phyloP scores from a whole-genome alignment of 495 filamentous ascomycete species.

The Thozetella sp. region DNA sequence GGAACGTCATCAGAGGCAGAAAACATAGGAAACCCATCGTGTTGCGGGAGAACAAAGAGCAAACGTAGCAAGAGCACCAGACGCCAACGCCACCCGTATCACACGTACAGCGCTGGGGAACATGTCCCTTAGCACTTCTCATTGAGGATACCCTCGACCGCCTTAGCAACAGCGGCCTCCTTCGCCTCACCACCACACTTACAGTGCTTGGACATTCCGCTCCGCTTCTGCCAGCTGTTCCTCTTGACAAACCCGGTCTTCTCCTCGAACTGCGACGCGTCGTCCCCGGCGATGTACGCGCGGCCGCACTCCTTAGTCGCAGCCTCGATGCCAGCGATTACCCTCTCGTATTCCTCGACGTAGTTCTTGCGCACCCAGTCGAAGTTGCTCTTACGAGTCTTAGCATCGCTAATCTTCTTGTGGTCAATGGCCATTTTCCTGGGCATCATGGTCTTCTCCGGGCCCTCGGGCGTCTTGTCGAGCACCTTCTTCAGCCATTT shows the following conservation, averaged over 20 bases:
- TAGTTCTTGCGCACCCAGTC: constrained; percentile 42
- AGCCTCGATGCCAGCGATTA: constrained; percentile 12
- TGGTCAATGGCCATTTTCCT: constrained; percentile 47
- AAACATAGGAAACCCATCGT: too few relatives aligned
- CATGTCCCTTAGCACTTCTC: neutral
- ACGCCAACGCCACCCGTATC: too few relatives aligned
- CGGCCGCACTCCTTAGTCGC: constrained; percentile 8
- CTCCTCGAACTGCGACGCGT: neutral
- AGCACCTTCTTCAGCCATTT: constrained; percentile 4
- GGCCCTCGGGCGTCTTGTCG: neutral
- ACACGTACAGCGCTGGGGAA: too few relatives aligned
- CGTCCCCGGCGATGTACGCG: neutral
- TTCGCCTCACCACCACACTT: neutral
- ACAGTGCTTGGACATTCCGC: neutral
- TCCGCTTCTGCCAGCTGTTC: neutral
- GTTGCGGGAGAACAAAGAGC: too few relatives aligned
- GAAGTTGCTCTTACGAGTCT: constrained; percentile 67
- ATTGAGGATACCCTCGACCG: neutral
- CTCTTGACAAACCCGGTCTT: neutral
- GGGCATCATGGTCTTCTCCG: constrained; percentile 10
- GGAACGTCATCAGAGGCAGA: neutral
- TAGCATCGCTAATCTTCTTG: constrained; percentile 75
- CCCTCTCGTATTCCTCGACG: constrained; percentile 14
- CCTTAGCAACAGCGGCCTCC: neutral
- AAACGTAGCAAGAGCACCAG: too few relatives aligned